Base-by-base conservation (phyloP, 331 rosid genomes). In the Stylosanthes scabra region DNA sequence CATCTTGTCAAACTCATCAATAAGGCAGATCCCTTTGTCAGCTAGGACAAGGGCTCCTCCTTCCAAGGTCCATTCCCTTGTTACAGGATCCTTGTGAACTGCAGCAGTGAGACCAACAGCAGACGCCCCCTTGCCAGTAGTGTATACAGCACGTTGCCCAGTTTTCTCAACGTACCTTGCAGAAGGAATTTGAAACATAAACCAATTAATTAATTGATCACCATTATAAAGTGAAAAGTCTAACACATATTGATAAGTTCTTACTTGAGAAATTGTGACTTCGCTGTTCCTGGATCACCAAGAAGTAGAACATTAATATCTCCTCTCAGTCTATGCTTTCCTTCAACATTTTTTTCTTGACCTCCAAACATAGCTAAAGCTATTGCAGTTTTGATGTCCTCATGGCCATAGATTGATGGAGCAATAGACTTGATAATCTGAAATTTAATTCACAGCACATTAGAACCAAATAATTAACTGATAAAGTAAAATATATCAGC, bases 41-140 rank as follows among this genome's bases (percentile, higher is more conserved):
- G 98, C 98, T 37, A 93, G 89, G 80, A 93, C 98, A 78, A 93
- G 98, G 70, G 98, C 98, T 20, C 98, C 98, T 63, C 98, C 98
- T 75, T 93, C 98, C 76, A 93, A 97, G 59, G 97, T 93, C 98
- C 98, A 93, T 81, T 93, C 98, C 88, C 96, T 88, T 49, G 98
- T 93, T 68, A 93, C 91, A 0, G 98, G 98, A 79, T 93, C 98
- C 87, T 86, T 93, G 86, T 93, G 98, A 76, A 93, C 97, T 68
- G 97, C 97, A 52, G 98, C 98, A 28, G 98, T 93, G 68, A 93
- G 98, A 76, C 98, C 98, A 77, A 93, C 98, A 15, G 98, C 98
- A 63, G 98, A 91, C 82, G 98, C 98, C 73, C 98, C 98, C 78
- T 93, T 93, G 13, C 98, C 98, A 49, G 98, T 91, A 47, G 98